These are phyloP conservation scores for Gloeophyllum trabeum DNA, from an alignment of 768 basidiomycete genomes.

Conservation along the genomic window DNA sequence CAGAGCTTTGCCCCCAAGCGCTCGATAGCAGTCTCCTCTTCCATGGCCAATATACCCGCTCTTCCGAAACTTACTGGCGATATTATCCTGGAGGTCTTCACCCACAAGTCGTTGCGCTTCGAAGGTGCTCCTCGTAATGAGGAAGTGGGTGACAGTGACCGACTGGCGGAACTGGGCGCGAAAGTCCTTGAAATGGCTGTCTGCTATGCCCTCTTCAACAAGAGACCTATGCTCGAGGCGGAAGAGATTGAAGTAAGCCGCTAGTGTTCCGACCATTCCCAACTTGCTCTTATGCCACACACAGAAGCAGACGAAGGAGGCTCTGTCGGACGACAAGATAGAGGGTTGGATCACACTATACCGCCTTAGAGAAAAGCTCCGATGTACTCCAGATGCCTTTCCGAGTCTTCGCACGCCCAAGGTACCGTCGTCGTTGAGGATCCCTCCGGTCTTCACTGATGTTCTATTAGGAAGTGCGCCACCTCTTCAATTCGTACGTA, in stretches of 20 bases:
- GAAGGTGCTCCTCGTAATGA: constrained; percentile 13
- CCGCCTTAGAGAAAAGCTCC: constrained; percentile 40
- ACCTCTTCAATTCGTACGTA: constrained; percentile 49
- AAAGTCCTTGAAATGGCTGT: constrained; percentile 34
- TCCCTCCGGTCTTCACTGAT: constrained; percentile 4
- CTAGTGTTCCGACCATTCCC: not conserved
- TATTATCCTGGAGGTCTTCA: constrained; percentile 55
- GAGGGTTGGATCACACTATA: constrained; percentile 40
- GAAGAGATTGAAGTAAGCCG: constrained; percentile 39
- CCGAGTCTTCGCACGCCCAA: constrained; percentile 24
- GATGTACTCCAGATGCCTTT: constrained; percentile 28
- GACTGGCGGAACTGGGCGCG: constrained; percentile 40
- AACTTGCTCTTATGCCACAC: not conserved
- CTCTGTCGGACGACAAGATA: constrained; percentile 28
- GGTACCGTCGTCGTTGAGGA: constrained; percentile 24
- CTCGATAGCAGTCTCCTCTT: too few species aligned
- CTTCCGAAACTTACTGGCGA: constrained; percentile 42
- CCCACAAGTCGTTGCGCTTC: constrained; percentile 51
- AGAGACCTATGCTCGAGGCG: constrained; percentile 36
- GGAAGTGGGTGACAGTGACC: constrained; percentile 43
- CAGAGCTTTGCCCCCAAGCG: constrained; percentile 22
- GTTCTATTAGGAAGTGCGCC: constrained; percentile 36
- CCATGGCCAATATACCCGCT: constrained; percentile 21
- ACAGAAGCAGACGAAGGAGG: constrained; percentile 9
- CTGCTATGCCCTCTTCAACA: constrained; percentile 34